Conservation (phyloP, 78 protist species). For the Dictyostelium intermedium region DNA sequence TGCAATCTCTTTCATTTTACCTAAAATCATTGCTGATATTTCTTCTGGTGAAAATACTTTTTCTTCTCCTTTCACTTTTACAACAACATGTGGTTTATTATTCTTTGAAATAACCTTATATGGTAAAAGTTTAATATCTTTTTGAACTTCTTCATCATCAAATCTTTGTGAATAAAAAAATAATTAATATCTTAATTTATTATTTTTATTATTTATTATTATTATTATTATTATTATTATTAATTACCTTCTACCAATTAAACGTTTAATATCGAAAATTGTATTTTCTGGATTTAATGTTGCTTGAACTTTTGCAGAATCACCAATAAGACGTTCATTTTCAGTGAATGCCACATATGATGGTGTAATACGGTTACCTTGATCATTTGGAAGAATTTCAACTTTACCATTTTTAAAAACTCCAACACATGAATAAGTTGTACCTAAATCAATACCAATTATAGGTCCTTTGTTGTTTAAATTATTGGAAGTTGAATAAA, state of each 20-base stretch:
- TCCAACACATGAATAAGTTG: conserved; percentile 94
- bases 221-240: conserved; percentile 88
- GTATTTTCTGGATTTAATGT: conserved; percentile 98
- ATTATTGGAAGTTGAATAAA: too few relatives aligned
- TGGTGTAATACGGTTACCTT: conserved; percentile 96
- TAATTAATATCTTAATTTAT: conserved; percentile 71
- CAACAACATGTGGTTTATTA: conserved; percentile 89
- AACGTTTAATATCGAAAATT: conserved; percentile 97
- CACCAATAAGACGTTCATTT: conserved; percentile 95
- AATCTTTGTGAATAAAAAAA: conserved; percentile 80
- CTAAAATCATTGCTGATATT: conserved; percentile 96
- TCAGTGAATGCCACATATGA: conserved; percentile 95
- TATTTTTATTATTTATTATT: conserved; percentile 82
- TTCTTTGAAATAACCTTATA: conserved; percentile 86
- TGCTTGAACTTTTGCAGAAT: conserved; percentile 94
- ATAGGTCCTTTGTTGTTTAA: not conserved
- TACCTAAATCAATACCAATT: conserved; percentile 84
- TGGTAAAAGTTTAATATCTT: conserved; percentile 93
- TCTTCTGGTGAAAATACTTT: conserved; percentile 95
- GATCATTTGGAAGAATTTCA: conserved; percentile 92
- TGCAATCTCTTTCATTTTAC: conserved; percentile 93
- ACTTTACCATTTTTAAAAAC: conserved; percentile 86
- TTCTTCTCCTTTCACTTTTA: conserved; percentile 88
- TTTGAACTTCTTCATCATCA: conserved; percentile 87
- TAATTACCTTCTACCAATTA: conserved; percentile 98